Conservation (phyloP, 2,329 filamentous ascomycete genomes). For the Byssothecium circinans region DNA sequence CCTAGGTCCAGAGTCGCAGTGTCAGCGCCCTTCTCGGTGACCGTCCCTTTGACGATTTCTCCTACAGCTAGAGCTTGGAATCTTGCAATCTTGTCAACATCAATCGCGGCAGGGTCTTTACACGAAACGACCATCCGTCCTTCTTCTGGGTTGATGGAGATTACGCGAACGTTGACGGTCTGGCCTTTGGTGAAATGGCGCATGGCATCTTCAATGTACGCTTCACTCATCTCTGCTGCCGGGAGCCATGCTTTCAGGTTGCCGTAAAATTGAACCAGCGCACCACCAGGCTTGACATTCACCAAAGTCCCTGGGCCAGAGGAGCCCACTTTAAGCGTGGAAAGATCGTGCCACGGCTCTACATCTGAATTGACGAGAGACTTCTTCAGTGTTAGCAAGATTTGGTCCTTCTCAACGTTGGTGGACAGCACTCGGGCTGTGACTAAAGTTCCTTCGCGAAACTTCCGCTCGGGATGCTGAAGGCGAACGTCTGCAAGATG, state of each 20-base stretch:
- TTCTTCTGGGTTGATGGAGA: constrained; percentile 73
- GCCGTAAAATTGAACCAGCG: constrained; percentile 91
- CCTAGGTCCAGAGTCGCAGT: constrained; percentile 69
- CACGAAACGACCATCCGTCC: constrained; percentile 84
- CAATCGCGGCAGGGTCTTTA: constrained; percentile 81
- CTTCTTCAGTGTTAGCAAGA: constrained; percentile 92
- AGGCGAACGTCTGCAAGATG: constrained; percentile 87
- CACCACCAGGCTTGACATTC: constrained; percentile 75
- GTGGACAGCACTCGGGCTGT: constrained; percentile 84
- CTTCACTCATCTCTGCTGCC: constrained; percentile 96
- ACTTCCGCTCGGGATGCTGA: constrained; percentile 95
- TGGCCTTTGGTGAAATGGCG: constrained; percentile 90
- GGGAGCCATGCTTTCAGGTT: constrained; percentile 82
- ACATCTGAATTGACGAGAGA: constrained; percentile 87
- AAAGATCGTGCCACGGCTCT: constrained; percentile 74
- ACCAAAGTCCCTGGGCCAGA: constrained; percentile 86
- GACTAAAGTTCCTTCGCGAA: constrained; percentile 80
- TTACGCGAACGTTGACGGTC: constrained; percentile 85
- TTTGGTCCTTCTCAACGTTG: constrained; percentile 71
- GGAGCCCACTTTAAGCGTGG: constrained; percentile 71
- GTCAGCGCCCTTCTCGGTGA: constrained; percentile 50
- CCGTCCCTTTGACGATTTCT: constrained; percentile 73
- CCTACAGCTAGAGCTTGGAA: constrained; percentile 75
- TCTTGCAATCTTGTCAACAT: constrained; percentile 71
- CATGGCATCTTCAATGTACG: constrained; percentile 84